Evolutionary conservation across 2,329 filamentous ascomycete species (phyloP).

Genomic region (Zalaria sp.): DNA sequence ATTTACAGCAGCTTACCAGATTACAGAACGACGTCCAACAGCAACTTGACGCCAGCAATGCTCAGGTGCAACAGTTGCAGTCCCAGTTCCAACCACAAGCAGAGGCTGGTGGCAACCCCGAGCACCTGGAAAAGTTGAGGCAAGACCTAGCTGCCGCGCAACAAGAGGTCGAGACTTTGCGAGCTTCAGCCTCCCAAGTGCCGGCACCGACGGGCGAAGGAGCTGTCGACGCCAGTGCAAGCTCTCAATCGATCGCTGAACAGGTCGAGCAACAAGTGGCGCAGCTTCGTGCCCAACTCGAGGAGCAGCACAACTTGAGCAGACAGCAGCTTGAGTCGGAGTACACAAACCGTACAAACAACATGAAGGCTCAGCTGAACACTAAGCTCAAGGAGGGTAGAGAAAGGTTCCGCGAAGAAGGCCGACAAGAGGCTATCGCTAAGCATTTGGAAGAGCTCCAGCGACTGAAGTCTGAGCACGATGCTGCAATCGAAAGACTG

Average conservation of each 20-base stretch:
- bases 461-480: slow-evolving; percentile 30
- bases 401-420: slow-evolving; percentile 20
- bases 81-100: slow-evolving; percentile 23
- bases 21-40: slow-evolving; percentile 5
- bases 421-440: slow-evolving; percentile 17
- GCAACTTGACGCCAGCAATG: slow-evolving; percentile 7
- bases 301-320: slow-evolving; percentile 21
- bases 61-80: slow-evolving; percentile 18
- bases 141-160: slow-evolving; percentile 29
- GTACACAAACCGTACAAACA: slow-evolving; percentile 45
- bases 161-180: slow-evolving; percentile 31
- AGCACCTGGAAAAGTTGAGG: slow-evolving; percentile 20
- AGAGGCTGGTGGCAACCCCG: slow-evolving; percentile 5
- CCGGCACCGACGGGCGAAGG: slow-evolving; percentile 10
- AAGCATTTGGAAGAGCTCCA: slow-evolving; percentile 36
- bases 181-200: slow-evolving; percentile 17
- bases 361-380: slow-evolving; percentile 54
- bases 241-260: slow-evolving; percentile 25
- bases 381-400: slow-evolving; percentile 46
- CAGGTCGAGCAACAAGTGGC: slow-evolving; percentile 33
- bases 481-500: slow-evolving; percentile 26
- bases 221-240: slow-evolving; percentile 7
- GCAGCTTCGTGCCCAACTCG: slow-evolving; percentile 20
- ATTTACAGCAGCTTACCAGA: neutral
- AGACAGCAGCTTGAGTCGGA: slow-evolving; percentile 33